phyloP scores from a whole-genome alignment of 208 protist genomes.

The Phytomonas francai region DNA sequence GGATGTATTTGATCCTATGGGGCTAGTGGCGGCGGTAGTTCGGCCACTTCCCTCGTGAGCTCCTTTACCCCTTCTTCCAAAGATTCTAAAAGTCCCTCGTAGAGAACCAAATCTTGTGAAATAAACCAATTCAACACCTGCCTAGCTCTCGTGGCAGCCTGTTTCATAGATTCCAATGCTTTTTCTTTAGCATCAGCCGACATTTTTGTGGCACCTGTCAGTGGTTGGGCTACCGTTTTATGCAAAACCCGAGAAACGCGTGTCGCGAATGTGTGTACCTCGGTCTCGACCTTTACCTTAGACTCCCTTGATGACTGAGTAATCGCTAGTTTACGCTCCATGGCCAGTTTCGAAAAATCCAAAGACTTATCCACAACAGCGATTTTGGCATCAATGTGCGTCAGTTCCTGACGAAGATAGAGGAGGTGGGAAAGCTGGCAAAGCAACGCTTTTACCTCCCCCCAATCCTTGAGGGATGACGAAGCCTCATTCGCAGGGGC shows the following conservation, averaged over 20 bases:
- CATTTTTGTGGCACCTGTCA: constrained; percentile 46
- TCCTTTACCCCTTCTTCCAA: constrained; percentile 20
- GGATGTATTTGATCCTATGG: background rate
- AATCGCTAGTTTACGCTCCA: constrained; percentile 55
- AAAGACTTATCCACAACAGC: constrained; percentile 72
- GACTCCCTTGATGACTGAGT: constrained; percentile 74
- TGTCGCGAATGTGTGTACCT: constrained; percentile 54
- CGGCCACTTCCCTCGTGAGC: constrained; percentile 21
- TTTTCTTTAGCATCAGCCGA: constrained; percentile 16
- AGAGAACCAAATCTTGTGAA: background rate
- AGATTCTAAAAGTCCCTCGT: constrained; percentile 21
- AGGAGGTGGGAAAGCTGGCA: constrained; percentile 72
- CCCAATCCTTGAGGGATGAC: constrained; percentile 15
- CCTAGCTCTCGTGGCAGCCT: constrained; percentile 1
- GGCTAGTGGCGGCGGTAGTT: background rate
- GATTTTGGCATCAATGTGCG: constrained; percentile 73
- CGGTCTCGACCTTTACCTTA: constrained; percentile 72
- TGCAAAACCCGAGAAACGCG: constrained; percentile 50
- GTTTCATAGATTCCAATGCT: constrained; percentile 27
- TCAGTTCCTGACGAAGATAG: constrained; percentile 62
- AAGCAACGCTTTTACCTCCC: constrained; percentile 41
- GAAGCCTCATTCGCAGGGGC: background rate
- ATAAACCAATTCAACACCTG: background rate
- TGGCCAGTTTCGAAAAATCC: constrained; percentile 53
- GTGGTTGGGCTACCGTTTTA: constrained; percentile 31